Base-by-base conservation (phyloP, 208 protist genomes). In the Crithidia thermophila region DNA sequence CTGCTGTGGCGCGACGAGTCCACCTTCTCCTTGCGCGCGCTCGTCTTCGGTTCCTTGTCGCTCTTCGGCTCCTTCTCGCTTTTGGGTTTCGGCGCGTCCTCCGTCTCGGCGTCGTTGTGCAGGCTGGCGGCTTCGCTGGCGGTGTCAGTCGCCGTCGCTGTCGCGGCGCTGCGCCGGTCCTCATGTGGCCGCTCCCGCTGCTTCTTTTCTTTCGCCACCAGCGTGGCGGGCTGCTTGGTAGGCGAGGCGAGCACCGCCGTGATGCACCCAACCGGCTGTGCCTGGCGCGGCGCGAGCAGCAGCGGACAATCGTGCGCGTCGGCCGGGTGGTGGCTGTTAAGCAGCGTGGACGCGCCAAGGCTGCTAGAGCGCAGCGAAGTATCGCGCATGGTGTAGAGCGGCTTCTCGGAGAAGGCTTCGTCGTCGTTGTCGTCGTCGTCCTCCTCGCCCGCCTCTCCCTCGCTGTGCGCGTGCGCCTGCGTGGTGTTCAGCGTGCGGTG, bases 181-280 rank as follows among this genome's bases (percentile, higher is more conserved):
- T n/a, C 13, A 36, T 28, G 52, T 3, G 11, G 52, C 52, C 16
- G 13, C 13, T 45, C 31, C 2, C 34, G 11, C 20, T 23, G 18
- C 45, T 8, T 59, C 52, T 9, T 21, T 6, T 28, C 8, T 11
- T 8, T 20, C 9, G 4, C 8, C 21, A 11, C 11, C 21, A 18
- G 13, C n/a, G 30, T 16, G 3, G 36, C 25, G 16, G 36, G 13
- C 14, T 31, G 3, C 34, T n/a, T n/a, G n/a, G n/a, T n/a, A n/a
- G 36, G 9, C 52, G 52, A 4, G 14, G 36, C 5, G 10, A 23
- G 34, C 4, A 42, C 21, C 4, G 52, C 36, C 9, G 5, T 46
- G 52, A 59, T 45, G 67, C 57, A 73, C 14, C 67, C 67, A 3
- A 73, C 67, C 0, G 58, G 50, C 31, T 51, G 37, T 3, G 58